A percentile compares a stretch with the other conserved stretches of the same genome.
phyloP scores from a whole-genome alignment of 768 basidiomycete genomes.

The Auricularia heimuer region DNA sequence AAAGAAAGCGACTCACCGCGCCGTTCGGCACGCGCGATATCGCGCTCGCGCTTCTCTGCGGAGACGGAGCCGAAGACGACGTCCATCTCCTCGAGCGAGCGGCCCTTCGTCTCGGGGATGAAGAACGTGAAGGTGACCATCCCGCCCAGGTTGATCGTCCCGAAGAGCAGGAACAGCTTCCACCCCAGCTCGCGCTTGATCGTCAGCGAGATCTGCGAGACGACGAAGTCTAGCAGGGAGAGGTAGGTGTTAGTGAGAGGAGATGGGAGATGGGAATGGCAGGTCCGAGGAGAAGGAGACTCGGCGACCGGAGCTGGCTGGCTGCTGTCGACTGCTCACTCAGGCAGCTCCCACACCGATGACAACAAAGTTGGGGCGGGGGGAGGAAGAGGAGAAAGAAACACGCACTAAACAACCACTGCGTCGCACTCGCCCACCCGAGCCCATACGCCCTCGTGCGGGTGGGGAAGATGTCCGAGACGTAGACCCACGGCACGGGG shows the following conservation, averaged over 20 bases:
- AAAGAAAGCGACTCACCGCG: neutral
- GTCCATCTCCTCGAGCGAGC: constrained; percentile 44
- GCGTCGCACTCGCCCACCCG: constrained; percentile 61
- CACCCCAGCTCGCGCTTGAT: constrained; percentile 53
- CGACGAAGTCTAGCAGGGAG: constrained; percentile 45
- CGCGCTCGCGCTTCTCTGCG: constrained; percentile 40
- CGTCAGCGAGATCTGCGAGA: constrained; percentile 61
- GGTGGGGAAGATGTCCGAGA: constrained; percentile 80
- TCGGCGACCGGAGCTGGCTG: too few relatives aligned
- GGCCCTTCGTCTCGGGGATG: constrained; percentile 34
- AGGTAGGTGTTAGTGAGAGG: too few relatives aligned
- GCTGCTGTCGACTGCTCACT: too few relatives aligned
- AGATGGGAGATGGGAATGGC: neutral
- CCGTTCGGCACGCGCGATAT: constrained; percentile 28
- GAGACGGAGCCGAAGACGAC: constrained; percentile 49
- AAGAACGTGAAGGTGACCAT: constrained; percentile 55
- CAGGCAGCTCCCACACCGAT: too few relatives aligned
- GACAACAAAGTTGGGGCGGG: too few relatives aligned
- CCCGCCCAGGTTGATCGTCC: constrained; percentile 58
- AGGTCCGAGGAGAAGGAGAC: too few relatives aligned
- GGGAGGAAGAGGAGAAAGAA: too few relatives aligned
- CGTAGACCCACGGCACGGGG: constrained; percentile 56
- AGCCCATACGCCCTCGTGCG: constrained; percentile 75
- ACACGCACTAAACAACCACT: constrained; percentile 71
- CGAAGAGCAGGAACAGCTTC: constrained; percentile 74